phyloP scores from a whole-genome alignment of 75 land plant genomes.

The Sequoia sempervirens region DNA sequence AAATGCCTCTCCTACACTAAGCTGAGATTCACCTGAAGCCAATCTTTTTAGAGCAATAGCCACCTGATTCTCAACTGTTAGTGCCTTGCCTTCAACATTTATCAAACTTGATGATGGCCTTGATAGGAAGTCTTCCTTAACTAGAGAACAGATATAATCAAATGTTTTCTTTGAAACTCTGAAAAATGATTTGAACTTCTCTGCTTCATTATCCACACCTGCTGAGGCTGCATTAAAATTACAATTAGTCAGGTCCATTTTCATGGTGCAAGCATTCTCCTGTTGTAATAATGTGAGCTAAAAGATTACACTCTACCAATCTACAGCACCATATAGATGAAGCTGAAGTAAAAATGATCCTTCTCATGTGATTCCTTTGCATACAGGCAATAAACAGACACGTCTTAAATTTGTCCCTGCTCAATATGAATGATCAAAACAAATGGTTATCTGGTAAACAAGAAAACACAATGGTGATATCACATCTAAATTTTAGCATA shows the following conservation, averaged over 20 bases:
- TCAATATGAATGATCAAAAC: not conserved
- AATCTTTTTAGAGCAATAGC: conserved; percentile 83
- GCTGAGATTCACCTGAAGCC: conserved; percentile 82
- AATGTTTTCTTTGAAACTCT: conserved; percentile 73
- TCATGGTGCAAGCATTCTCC: not conserved
- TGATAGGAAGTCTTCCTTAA: conserved; percentile 69
- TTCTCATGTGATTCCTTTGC: not conserved
- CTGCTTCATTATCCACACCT: conserved; percentile 35
- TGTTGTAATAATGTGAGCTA: not conserved
- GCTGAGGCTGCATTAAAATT: conserved; percentile 17
- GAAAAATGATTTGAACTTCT: conserved; percentile 64
- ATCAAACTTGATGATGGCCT: conserved; percentile 79
- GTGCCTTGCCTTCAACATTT: conserved; percentile 74
- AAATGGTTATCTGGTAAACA: not conserved
- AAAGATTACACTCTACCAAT: not conserved
- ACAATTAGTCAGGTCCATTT: not conserved
- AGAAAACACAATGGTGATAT: not conserved
- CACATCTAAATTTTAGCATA: not conserved
- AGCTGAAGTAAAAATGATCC: not conserved
- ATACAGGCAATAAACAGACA: not conserved
- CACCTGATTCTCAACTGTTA: conserved; percentile 88
- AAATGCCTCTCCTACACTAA: conserved; percentile 67
- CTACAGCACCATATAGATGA: not conserved
- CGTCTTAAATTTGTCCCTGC: not conserved
- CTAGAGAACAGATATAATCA: conserved; percentile 80